Evolutionary conservation across 257 asterid genomes (phyloP).

Genomic region (Paulownia fortunei): DNA sequence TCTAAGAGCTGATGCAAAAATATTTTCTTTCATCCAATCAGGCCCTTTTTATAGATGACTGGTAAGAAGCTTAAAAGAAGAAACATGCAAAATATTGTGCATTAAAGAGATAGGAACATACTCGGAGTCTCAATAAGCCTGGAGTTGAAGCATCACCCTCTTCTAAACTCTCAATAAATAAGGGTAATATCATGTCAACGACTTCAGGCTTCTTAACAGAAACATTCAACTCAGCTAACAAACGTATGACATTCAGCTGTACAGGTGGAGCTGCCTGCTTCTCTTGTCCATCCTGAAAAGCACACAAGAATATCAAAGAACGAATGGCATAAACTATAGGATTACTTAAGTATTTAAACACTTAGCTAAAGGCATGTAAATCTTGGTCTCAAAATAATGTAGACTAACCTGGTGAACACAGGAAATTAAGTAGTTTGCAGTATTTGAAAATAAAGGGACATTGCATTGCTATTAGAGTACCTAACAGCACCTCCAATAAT

Average conservation of each 20-base stretch:
- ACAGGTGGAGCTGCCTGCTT: slow-evolving; percentile 73
- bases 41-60: slow-evolving; percentile 10
- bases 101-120: slow-evolving; percentile 45
- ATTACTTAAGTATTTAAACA: slow-evolving; percentile 10
- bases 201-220: slow-evolving; percentile 85
- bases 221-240: slow-evolving; percentile 83
- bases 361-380: slow-evolving; percentile 19
- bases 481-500: slow-evolving; percentile 24
- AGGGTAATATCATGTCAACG: slow-evolving; percentile 93
- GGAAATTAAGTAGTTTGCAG: slow-evolving; percentile 10
- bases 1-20: not conserved
- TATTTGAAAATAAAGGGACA: slow-evolving; percentile 26
- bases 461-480: not conserved
- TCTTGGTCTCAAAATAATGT: slow-evolving; percentile 20
- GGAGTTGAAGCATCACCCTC: slow-evolving; percentile 97
- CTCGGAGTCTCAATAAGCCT: slow-evolving; percentile 89
- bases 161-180: slow-evolving; percentile 93
- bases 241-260: slow-evolving; percentile 84
- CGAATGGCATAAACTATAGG: slow-evolving; percentile 5
- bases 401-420: slow-evolving; percentile 6
- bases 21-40: slow-evolving; percentile 1
- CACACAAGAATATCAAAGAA: slow-evolving; percentile 31
- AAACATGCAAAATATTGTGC: slow-evolving; percentile 20
- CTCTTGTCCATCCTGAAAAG: slow-evolving; percentile 80
- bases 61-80: slow-evolving; percentile 24